These are phyloP conservation scores for Hortaea werneckii DNA, from an alignment of 2,329 filamentous ascomycete species.

Conservation along the genomic window DNA sequence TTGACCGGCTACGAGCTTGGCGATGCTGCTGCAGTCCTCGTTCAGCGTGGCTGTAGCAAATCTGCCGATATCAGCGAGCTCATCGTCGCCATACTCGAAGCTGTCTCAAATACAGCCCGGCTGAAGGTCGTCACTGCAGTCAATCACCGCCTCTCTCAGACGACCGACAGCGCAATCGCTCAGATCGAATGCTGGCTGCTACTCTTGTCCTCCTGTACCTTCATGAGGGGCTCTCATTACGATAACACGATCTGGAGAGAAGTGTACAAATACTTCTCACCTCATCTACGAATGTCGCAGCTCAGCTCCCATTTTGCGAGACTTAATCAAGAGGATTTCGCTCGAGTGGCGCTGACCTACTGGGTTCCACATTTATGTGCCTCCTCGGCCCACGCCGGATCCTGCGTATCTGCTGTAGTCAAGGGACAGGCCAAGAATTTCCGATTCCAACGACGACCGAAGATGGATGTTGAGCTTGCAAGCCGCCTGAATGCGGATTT, in stretches of 20 bases:
- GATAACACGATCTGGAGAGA: slow-evolving; percentile 6
- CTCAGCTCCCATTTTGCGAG: slow-evolving; percentile 11
- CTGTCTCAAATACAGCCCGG: neutral
- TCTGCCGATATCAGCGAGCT: neutral
- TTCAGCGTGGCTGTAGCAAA: neutral
- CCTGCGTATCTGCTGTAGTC: too few relatives aligned
- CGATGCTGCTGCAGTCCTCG: slow-evolving; percentile 1
- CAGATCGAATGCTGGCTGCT: slow-evolving; percentile 2
- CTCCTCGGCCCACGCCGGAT: too few relatives aligned
- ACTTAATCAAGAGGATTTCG: slow-evolving; percentile 3
- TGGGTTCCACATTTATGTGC: slow-evolving; percentile 10
- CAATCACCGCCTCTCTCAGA: neutral
- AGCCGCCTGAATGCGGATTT: too few relatives aligned
- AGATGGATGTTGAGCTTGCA: too few relatives aligned
- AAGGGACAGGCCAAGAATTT: too few relatives aligned
- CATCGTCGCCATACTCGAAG: slow-evolving; percentile 6
- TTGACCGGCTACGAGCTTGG: slow-evolving; percentile 5
- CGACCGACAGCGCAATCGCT: neutral
- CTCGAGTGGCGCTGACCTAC: slow-evolving; percentile 7
- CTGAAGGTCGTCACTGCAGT: neutral
- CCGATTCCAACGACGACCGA: too few relatives aligned
- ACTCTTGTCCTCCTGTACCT: slow-evolving; percentile 1
- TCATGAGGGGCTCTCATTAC: neutral
- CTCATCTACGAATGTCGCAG: slow-evolving; percentile 1
- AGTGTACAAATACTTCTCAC: slow-evolving; percentile 6